Evolutionary conservation across 2,329 filamentous ascomycete species (phyloP).

Genomic region (Knufia fluminis): DNA sequence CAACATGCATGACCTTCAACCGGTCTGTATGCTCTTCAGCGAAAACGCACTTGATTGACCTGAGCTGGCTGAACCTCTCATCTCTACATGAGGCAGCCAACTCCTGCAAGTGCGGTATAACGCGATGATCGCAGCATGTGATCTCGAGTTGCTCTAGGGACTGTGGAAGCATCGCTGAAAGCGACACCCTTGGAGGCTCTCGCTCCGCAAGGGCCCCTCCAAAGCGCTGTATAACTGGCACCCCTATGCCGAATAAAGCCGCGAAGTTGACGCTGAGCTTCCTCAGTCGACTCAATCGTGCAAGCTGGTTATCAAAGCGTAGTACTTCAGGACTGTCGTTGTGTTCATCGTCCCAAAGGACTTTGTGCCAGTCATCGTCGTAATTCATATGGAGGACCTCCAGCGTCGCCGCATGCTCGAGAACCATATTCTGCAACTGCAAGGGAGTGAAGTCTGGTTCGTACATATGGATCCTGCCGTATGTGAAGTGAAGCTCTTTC

Average conservation of each 20-base stretch:
- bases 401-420: background rate
- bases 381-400: background rate
- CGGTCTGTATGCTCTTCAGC: background rate
- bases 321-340: background rate
- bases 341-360: background rate
- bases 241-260: background rate
- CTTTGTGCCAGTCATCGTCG: background rate
- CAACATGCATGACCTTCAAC: background rate
- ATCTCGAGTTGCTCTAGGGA: background rate
- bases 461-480: background rate
- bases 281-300: background rate
- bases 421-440: background rate
- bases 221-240: background rate
- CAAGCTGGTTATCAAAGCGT: background rate
- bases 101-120: background rate
- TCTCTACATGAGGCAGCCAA: background rate
- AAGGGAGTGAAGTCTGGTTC: background rate
- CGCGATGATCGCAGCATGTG: background rate
- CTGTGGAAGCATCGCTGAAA: background rate
- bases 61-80: background rate
- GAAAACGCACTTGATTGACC: background rate
- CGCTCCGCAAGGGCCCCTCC: background rate
- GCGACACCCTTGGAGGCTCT: background rate
- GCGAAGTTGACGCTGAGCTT: background rate
- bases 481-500: constrained; percentile 4